Percentiles rank a stretch among this genome's conserved stretches.
Evolutionary conservation across 352 stramenopile species (phyloP).

Genomic region (Phytophthora ohioensis): DNA sequence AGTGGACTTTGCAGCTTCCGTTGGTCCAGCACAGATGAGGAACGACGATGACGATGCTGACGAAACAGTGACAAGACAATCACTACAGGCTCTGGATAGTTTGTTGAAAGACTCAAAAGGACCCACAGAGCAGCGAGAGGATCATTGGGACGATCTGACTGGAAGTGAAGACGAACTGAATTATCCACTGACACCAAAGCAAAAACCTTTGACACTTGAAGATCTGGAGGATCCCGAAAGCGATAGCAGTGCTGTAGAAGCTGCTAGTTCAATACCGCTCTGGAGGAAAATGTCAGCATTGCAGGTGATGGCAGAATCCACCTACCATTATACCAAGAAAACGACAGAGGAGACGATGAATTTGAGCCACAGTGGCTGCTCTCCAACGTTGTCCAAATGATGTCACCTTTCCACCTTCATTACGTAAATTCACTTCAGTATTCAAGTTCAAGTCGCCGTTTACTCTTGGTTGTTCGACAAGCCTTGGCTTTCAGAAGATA

Average conservation of each 20-base stretch:
- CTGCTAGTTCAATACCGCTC: constrained; percentile 13
- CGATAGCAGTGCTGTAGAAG: neutral
- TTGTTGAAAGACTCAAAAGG: constrained; percentile 25
- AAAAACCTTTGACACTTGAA: constrained; percentile 23
- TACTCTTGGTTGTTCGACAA: constrained; percentile 25
- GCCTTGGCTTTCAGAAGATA: neutral
- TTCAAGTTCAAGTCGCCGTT: neutral
- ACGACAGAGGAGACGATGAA: constrained; percentile 32
- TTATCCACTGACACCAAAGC: constrained; percentile 14
- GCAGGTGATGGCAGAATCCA: constrained; percentile 37
- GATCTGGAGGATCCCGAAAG: constrained; percentile 16
- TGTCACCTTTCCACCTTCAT: no score
- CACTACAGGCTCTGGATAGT: constrained; percentile 25
- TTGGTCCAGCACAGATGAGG: constrained; percentile 7
- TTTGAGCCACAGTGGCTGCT: constrained; percentile 13
- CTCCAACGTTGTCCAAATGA: neutral
- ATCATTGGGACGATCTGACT: constrained; percentile 14
- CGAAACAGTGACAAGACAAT: constrained; percentile 24
- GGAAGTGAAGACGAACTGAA: constrained; percentile 23
- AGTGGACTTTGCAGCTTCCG: constrained; percentile 29
- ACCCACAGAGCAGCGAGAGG: constrained; percentile 1
- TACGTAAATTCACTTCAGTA: no score
- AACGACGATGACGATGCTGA: constrained; percentile 2
- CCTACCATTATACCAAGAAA: constrained; percentile 39
- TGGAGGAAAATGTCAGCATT: constrained; percentile 39